Percentiles rank a stretch among this genome's conserved stretches.
These are phyloP conservation scores for Linanthus parryae DNA, from an alignment of 148 eudicot genomes.

Conservation along the genomic window DNA sequence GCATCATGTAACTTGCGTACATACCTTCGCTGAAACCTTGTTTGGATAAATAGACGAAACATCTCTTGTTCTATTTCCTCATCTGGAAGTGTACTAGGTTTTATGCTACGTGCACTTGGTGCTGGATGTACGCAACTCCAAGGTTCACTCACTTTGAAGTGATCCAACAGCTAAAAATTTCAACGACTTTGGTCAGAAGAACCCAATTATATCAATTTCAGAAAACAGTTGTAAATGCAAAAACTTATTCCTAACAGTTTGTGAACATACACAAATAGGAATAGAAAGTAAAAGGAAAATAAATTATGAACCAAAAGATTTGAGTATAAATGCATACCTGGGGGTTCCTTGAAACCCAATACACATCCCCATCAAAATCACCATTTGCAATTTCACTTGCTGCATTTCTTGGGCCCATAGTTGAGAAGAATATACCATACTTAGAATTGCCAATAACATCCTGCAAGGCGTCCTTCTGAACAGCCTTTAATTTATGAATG, in stretches of 20 bases:
- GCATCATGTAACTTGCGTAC: too few relatives aligned
- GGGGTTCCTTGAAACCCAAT: constrained; percentile 73
- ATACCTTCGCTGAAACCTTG: constrained; percentile 48
- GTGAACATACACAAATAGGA: too few relatives aligned
- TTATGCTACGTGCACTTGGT: constrained; percentile 10
- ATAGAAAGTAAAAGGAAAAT: not conserved
- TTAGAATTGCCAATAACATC: constrained; percentile 61
- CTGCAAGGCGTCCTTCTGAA: constrained; percentile 33
- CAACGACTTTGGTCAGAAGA: constrained; percentile 7
- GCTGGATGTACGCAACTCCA: constrained; percentile 40
- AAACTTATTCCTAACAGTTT: too few relatives aligned
- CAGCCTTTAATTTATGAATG: constrained; percentile 57
- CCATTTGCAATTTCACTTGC: constrained; percentile 87
- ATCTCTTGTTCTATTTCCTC: constrained; percentile 44
- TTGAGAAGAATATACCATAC: constrained; percentile 68
- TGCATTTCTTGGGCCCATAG: constrained; percentile 58
- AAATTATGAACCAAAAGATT: not conserved
- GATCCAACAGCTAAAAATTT: constrained; percentile 44
- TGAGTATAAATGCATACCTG: constrained; percentile 31
- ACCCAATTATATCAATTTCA: not conserved
- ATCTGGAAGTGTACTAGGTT: constrained; percentile 30
- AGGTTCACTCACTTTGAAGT: constrained; percentile 45
- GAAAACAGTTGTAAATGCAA: too few relatives aligned
- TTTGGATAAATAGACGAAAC: constrained; percentile 26
- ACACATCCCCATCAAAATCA: constrained; percentile 85